Percentiles rank a stretch among this genome's conserved stretches.
phyloP scores from a whole-genome alignment of 2,329 filamentous ascomycete genomes.

The Penicillium vulpinum region DNA sequence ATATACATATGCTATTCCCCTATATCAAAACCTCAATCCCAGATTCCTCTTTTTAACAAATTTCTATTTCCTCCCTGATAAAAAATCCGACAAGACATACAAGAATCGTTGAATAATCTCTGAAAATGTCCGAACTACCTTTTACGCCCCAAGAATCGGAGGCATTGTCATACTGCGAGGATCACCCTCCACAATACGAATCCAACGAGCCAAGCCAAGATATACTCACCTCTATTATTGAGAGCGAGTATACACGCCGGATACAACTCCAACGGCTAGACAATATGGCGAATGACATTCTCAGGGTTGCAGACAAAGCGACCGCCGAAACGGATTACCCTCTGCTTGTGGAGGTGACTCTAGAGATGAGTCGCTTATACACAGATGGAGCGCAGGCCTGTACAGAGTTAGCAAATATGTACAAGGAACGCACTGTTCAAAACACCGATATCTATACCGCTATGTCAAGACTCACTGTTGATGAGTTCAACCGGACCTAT shows the following conservation, averaged over 20 bases:
- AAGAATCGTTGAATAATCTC: background rate
- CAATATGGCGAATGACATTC: no score
- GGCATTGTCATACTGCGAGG: background rate
- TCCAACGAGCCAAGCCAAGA: background rate
- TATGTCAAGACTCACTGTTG: background rate
- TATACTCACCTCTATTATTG: background rate
- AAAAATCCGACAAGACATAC: no score
- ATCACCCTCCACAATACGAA: background rate
- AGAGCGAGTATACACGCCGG: background rate
- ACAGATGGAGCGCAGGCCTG: no score
- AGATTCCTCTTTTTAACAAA: background rate
- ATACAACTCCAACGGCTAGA: background rate
- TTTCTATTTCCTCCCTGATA: background rate
- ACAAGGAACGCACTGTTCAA: background rate
- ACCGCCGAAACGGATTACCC: background rate
- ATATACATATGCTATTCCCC: background rate
- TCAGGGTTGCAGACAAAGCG: no score
- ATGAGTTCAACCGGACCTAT: background rate
- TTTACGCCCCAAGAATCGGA: background rate
- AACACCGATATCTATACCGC: background rate
- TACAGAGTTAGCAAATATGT: background rate
- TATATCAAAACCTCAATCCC: background rate
- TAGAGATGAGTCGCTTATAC: background rate
- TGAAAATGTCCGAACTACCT: background rate
- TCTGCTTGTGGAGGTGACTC: accelerated